Percentiles rank a stretch among this genome's conserved stretches.
Evolutionary conservation across 805 yeast genomes (phyloP).

Genomic region (Starmerella vitae): DNA sequence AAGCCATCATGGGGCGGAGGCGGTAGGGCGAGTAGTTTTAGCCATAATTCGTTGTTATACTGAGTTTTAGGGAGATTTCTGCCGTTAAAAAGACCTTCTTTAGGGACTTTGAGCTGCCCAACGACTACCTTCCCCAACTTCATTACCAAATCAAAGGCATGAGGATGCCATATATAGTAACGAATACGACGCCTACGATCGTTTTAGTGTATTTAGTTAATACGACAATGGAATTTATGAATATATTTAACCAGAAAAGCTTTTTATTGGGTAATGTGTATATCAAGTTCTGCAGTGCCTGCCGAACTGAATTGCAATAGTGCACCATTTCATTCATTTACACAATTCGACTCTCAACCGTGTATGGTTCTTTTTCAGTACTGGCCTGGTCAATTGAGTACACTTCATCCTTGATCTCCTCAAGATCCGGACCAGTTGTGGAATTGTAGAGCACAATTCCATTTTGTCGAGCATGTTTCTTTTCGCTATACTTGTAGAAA

Average conservation of each 20-base stretch:
- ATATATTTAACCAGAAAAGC: too few species aligned
- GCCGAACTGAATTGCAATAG: too few species aligned
- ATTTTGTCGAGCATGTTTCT: constrained; percentile 13
- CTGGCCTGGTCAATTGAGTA: too few species aligned
- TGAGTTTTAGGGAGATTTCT: constrained; percentile 17
- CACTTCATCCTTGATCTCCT: not conserved
- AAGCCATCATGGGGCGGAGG: constrained; percentile 21
- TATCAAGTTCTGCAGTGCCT: too few species aligned
- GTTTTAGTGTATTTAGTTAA: too few species aligned
- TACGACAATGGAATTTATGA: too few species aligned
- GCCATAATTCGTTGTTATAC: constrained; percentile 16
- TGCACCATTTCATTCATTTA: too few species aligned
- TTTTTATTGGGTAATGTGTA: too few species aligned
- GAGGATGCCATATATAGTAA: too few species aligned
- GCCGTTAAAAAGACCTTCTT: constrained; percentile 18
- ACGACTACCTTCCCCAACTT: constrained; percentile 15
- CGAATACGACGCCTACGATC: too few species aligned
- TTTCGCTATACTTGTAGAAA: constrained; percentile 15
- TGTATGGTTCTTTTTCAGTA: too few species aligned
- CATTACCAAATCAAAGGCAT: not conserved
- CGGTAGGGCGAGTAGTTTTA: constrained; percentile 15
- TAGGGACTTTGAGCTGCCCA: constrained; percentile 13
- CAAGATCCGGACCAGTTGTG: constrained; percentile 6
- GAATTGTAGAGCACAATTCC: constrained; percentile 17
- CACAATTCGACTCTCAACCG: too few species aligned